A percentile compares a stretch with the other conserved stretches of the same genome.
phyloP scores from a whole-genome alignment of 2,329 filamentous ascomycete species.

The Podosphaera xanthii region DNA sequence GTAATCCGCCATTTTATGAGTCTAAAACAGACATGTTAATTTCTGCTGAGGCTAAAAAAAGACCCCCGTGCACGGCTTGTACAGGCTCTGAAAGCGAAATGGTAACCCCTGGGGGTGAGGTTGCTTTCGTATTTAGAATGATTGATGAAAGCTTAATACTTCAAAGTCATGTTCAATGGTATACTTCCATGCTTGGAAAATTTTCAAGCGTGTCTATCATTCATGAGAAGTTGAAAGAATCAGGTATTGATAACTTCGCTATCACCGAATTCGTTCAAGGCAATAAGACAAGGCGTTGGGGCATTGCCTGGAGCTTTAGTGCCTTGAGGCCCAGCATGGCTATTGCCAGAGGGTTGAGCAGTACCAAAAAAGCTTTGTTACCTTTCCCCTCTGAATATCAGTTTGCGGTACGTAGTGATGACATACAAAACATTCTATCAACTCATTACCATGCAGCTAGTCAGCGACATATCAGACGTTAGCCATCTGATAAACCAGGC shows the following conservation, averaged over 20 bases:
- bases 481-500: slow-evolving; percentile 12
- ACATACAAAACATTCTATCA: not conserved
- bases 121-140: slow-evolving; percentile 49
- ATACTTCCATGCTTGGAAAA: slow-evolving; percentile 77
- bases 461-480: not conserved
- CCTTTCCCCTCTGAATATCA: slow-evolving; percentile 27
- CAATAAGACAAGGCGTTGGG: slow-evolving; percentile 63
- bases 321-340: slow-evolving; percentile 34
- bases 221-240: slow-evolving; percentile 34
- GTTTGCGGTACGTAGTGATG: slow-evolving; percentile 13
- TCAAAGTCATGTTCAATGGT: slow-evolving; percentile 51
- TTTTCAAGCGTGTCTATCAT: slow-evolving; percentile 40
- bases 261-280: slow-evolving; percentile 62
- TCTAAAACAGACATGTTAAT: slow-evolving; percentile 43
- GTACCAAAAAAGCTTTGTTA: slow-evolving; percentile 25
- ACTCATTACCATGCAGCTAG: slow-evolving; percentile 3
- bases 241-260: slow-evolving; percentile 52
- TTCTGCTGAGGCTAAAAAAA: slow-evolving; percentile 41
- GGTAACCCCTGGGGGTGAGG: slow-evolving; percentile 59
- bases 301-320: slow-evolving; percentile 66
- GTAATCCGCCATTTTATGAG: slow-evolving; percentile 87
- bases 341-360: slow-evolving; percentile 17
- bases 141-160: slow-evolving; percentile 43
- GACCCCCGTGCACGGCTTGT: slow-evolving; percentile 45
- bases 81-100: slow-evolving; percentile 69